Base-by-base conservation (phyloP, 2,329 filamentous ascomycete species). In the Chrysoporthe deuterocubensis region DNA sequence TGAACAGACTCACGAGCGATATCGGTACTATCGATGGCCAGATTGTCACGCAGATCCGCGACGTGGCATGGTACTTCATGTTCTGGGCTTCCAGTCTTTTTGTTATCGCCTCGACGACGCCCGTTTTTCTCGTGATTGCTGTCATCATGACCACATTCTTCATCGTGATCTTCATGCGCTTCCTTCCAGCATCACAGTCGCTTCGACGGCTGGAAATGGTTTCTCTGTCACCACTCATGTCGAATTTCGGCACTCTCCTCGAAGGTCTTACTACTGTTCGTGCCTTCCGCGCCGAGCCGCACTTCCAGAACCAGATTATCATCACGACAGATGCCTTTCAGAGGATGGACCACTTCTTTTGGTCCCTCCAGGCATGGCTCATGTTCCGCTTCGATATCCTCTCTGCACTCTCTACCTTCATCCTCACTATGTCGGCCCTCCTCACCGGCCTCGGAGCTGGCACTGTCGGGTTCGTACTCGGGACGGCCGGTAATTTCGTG, bases 281-380 rank as follows among this genome's bases (percentile, higher is more conserved):
- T 56, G 93, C 94, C 0, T 95, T 96, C 76, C 88, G 86, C 61
- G 93, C 91, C 0, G 90, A 97, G 72, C 81, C 85, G 4, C 89
- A 91, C 64, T 97, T 97, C 74, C 93, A 96, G 75, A 86, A 89
- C 70, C 87, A 90, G 62, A 92, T 96, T 64, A 90, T 97, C 44
- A 82, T 85, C 2, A 93, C 94, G 0, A 93, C 94, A 0, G 94
- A 97, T 75, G 89, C 89, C 21, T 97, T 97, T 75, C 94, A 97
- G 77, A 93, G 93, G 76, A 96, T 97, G 86, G 94, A 97, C 74
- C 94, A 97, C 77, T 97, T 97, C 80, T 97, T 96, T 80, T 97
- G 94, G 91, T 92, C 90, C 68, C 84, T 96, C 56, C 93, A 96
- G 72, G 88, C 89, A 8, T 97, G 94, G 94, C 83, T 97, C 2